Base-by-base conservation (phyloP, 1,284 basidiomycete genomes). In the Cystobasidium sp. region DNA sequence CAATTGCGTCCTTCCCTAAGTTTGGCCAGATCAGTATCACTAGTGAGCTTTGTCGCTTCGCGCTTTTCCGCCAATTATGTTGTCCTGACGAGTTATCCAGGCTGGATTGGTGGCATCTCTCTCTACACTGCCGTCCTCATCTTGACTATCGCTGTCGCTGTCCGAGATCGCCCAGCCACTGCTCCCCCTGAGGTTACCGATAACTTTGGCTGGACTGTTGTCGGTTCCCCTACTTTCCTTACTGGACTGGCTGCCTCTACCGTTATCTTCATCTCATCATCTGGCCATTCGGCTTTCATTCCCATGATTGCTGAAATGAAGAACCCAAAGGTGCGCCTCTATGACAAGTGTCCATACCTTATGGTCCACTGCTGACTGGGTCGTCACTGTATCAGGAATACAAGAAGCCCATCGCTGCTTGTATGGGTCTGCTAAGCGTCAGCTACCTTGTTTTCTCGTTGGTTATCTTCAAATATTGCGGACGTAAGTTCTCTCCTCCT, bases 91-190 rank as follows among this genome's bases (percentile, higher is more conserved):
- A 9, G 9, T n/a, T 10, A 39, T 31, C 6, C n/a, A 51, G 68
- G 22, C 52, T 78, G 37, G 16, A 41, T 66, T 31, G 64, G 64
- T 41, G 31, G 49, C 31, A 49, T 66, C 49, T 66, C 64, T 14
- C 64, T 66, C 5, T 66, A 43, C 72, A 78, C 81, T 69, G 73
- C 83, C 56, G 79, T 83, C 68, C 70, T 83, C 56, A 81, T 80
- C 24, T 76, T 83, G 44, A 81, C 80, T 85, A 81, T 86, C 62
- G 87, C 86, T 12, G 86, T 87, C 55, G 86, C 86, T 10, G 77
- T 80, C 16, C 85, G 85, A 76, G 81, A 82, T 8, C 84, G 85
- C 8, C 83, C 81, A 44, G 84, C 87, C 47, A 78, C 81, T 6
- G 68, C 87, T 10, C 80, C 81, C 39, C 71, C 78, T n/a, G 68